Evolutionary conservation across 192 early-diverging fungal genomes (phyloP), one percentile per base, ranked within the genome.

Genomic region (Funneliformis mosseae): DNA sequence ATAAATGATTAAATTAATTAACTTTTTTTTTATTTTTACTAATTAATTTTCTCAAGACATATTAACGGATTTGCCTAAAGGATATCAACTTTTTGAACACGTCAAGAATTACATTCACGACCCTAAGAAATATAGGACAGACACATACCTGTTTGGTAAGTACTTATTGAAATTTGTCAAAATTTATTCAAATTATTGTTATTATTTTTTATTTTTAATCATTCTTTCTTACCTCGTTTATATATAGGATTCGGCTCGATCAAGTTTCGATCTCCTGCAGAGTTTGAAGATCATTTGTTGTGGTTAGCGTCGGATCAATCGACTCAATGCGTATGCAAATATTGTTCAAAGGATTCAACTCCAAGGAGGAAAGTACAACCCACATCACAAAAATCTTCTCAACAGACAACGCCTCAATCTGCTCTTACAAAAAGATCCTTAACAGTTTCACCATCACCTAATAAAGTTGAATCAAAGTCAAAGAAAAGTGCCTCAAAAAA

Each of bases 251-350:
- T 43, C 23, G 68, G 68, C 8, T 25, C 68, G 9, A 55, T 7
- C 16, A 70, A 70, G 38, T 70, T 43, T n/a, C 68, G 68, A n/a
- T 70, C 68, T 43, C 68, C 68, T 25, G 68, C 68, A 2, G 68
- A 70, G n/a, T 70, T 70, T 70, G 68, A 70, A 10, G 68, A 70
- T 10, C 68, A 70, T 70, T 41, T 70, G 16, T 70, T 70, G 42
- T 70, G 68, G 68, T 70, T 70, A 25, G 42, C 68, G 18, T 70
- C 68, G 1, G 68, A 70, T 70, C 33, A 70, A 42, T 14, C 33
- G 8, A 42, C 39, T 7, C 21, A 33, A 21, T 70, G 68, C 42
- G 1, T 5, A 42, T 70, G 68, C n/a, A 70, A 42, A 70, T 70
- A 70, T 42, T 70, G 68, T 10, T n/a, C 14, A 3, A 70, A 45